A percentile compares a stretch with the other conserved stretches of the same genome.
Conservation (phyloP, 2,329 filamentous ascomycete genomes). For the Gnomoniopsis smithogilvyi region DNA sequence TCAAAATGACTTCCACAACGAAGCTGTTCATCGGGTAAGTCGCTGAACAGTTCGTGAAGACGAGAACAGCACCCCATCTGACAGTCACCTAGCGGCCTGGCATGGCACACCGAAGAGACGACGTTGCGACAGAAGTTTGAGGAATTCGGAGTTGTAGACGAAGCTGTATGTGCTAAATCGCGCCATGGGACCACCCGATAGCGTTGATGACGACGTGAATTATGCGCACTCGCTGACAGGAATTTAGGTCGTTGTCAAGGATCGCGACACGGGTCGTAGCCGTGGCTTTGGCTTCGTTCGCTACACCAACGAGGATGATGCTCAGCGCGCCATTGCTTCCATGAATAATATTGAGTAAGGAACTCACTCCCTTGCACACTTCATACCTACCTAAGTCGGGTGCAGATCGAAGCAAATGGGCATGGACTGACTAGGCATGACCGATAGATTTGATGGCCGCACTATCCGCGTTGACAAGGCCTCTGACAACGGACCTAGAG, state of each 20-base stretch:
- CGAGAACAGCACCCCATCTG: conserved; percentile 18
- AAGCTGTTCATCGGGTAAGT: conserved; percentile 93
- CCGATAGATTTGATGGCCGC: conserved; percentile 80
- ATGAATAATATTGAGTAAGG: conserved; percentile 92
- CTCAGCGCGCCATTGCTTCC: conserved; percentile 68
- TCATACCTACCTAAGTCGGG: not conserved
- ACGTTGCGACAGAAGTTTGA: conserved; percentile 89
- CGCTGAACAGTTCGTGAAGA: not conserved
- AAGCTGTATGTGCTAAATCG: conserved; percentile 72
- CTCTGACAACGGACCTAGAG: conserved; percentile 70
- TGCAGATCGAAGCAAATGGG: not conserved
- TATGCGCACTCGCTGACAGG: not conserved
- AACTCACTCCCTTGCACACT: not conserved
- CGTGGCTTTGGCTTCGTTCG: conserved; percentile 97
- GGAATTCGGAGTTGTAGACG: conserved; percentile 85
- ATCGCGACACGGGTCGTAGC: conserved; percentile 93
- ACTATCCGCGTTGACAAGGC: conserved; percentile 95
- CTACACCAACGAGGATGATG: conserved; percentile 73
- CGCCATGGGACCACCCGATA: not conserved
- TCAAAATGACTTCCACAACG: conserved; percentile 60
- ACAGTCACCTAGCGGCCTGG: conserved; percentile 68
- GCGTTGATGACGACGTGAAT: not conserved
- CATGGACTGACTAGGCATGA: not conserved
- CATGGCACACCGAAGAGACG: conserved; percentile 94
- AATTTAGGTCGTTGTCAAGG: conserved; percentile 87